A percentile compares a stretch with the other conserved stretches of the same genome.
Conservation (phyloP, 129 eudicot genomes). For the Pittosporum tobira region DNA sequence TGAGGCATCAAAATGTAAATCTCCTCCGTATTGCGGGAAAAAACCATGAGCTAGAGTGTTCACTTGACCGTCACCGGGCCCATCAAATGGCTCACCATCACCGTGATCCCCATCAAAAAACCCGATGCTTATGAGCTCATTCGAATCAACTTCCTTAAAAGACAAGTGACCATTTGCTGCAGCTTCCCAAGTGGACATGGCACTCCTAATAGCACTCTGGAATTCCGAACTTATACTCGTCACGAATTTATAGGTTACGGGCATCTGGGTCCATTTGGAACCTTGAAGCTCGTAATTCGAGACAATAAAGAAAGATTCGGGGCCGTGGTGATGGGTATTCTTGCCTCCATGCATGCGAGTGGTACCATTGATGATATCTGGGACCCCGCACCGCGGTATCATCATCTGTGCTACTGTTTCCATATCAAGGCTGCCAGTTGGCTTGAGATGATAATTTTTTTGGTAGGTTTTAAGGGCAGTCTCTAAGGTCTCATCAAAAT, state of each 20-base stretch:
- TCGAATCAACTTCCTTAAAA: too few relatives aligned
- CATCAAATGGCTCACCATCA: conserved; percentile 3
- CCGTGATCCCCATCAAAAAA: conserved; percentile 6
- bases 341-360: not conserved
- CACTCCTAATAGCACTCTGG: too few relatives aligned
- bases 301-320: not conserved
- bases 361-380: conserved; percentile 13
- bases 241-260: too few relatives aligned
- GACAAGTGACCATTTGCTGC: too few relatives aligned
- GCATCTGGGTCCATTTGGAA: too few relatives aligned
- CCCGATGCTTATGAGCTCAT: not conserved
- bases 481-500: conserved; percentile 19
- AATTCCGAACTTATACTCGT: too few relatives aligned
- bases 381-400: conserved; percentile 16
- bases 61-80: not conserved
- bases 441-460: conserved; percentile 7
- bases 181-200: too few relatives aligned
- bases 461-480: conserved; percentile 16
- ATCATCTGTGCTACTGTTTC: conserved; percentile 12
- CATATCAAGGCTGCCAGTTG: conserved; percentile 11
- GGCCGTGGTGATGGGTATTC: not conserved
- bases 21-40: too few relatives aligned
- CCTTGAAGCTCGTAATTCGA: too few relatives aligned
- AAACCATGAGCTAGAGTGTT: too few relatives aligned
- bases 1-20: too few relatives aligned